These are phyloP conservation scores for Pachyrhizus erosus DNA, from an alignment of 306 rosid species.

Conservation along the genomic window DNA sequence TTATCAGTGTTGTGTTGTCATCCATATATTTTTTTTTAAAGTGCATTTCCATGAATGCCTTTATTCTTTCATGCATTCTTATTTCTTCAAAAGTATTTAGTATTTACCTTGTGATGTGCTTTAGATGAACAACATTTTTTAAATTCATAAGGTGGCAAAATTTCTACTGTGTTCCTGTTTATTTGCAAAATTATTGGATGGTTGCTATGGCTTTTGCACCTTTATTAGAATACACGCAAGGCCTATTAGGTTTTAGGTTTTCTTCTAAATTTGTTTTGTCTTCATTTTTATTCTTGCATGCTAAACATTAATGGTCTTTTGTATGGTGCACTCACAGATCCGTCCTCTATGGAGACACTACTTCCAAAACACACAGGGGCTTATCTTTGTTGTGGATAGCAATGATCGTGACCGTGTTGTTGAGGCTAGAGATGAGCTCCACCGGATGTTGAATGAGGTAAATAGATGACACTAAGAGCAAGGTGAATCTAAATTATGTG, in stretches of 20 bases:
- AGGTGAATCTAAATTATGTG: not conserved
- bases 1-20: constrained; percentile 14
- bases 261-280: not conserved
- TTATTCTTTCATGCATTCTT: not conserved
- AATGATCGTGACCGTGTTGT: constrained; percentile 54
- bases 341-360: constrained; percentile 55
- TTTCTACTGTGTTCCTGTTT: not conserved
- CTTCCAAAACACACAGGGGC: constrained; percentile 54
- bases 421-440: constrained; percentile 53
- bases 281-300: not conserved
- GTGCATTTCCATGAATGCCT: not conserved
- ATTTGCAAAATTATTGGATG: not conserved
- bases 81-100: not conserved
- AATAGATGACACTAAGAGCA: not conserved
- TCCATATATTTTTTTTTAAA: not conserved
- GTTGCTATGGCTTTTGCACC: not conserved
- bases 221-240: not conserved
- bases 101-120: not conserved
- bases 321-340: constrained; percentile 35
- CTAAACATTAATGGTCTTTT: constrained; percentile 13
- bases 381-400: constrained; percentile 54
- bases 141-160: not conserved
- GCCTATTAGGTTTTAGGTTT: not conserved
- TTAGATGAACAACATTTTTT: not conserved
- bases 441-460: constrained; percentile 57